Base-by-base conservation (phyloP, 83 land plant genomes). In the Picea abies region DNA sequence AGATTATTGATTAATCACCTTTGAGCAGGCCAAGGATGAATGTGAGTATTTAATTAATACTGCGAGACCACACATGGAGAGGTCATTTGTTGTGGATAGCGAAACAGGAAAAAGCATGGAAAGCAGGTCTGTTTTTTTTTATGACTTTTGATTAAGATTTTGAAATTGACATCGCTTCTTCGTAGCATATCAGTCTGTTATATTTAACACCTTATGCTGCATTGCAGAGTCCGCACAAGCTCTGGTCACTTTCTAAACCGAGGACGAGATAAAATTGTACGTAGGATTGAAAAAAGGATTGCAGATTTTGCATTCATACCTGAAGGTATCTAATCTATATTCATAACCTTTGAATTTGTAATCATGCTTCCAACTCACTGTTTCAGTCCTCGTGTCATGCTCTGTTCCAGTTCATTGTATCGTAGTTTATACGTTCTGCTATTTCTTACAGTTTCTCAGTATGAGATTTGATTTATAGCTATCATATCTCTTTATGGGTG, bases 181-280 rank as follows among this genome's bases (percentile, higher is more conserved):
- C 16, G 9, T 12, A 35, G 8, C 23, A 25, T 7, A 76, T 29
- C 32, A 12, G 25, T 68, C 5, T 81, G 60, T 16, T 11, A 60
- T 41, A 35, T 26, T 79, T 79, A 20, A 60, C 29, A 58, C 23
- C 63, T 78, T 79, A 29, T 29, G 22, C 26, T 44, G 60, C 22
- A 60, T 60, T 49, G 56, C 86, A 89, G 90, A 68, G 90, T 84
- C 4, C 90, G 90, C 60, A 89, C 90, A 64, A 89, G 90, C 86
- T 87, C 90, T 32, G 90, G 90, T 64, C 68, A 72, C 4, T 89
- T 89, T 79, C 77, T 89, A 69, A 84, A 8, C 5, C 80, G 90
- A 35, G 90, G 90, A 60, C 90, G 84, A 79, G 90, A 89, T 79
- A 20, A 78, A 49, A 81, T 87, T 60, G 81, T 89, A 39, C n/a